Base-by-base conservation (phyloP, 331 rosid species). In the Malus hybrid region DNA sequence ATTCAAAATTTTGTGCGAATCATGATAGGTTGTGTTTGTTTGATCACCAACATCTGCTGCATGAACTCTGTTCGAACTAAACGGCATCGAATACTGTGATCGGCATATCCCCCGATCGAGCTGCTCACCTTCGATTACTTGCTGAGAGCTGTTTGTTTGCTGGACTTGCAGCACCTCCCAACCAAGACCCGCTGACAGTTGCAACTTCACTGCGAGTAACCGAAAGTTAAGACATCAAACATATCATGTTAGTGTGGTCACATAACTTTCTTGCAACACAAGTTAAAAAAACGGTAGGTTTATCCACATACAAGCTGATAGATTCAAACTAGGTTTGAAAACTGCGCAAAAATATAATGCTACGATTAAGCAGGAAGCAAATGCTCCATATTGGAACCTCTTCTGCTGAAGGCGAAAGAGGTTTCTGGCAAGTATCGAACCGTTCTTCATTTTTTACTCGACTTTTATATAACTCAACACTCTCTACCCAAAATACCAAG, bases 321-420 rank as follows among this genome's bases (percentile, higher is more conserved):
- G 75, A 77, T 85, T 84, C 83, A 87, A 77, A 75, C 84, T 79
- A 78, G 98, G 94, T 80, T 77, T 91, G 70, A 93, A 76, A 75
- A 91, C 83, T 7, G 85, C 85, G 85, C 91, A 91, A 65, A 91
- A 79, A 70, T 62, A n/a, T 24, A 57, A 24, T 72, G 55, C 34
- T 36, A 34, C 1, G 76, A 33, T 15, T 19, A 72, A 33, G 67
- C 52, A 72, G 66, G 55, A 22, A 56, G 13, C 28, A 20, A 36
- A 14, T 57, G 65, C 55, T 57, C 34, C 76, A 14, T 6, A 71
- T 57, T 4, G 65, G 34, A 56, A 71, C 42, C 55, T 72, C 55
- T 72, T 72, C 24, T 33, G 67, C 54, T 33, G 20, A 33, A 56
- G 16, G 22, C 8, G 15, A 72, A 7, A 20, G 5, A 57, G 16